Conservation (phyloP, 257 asterid genomes). For the Nicotiana attenuata region DNA sequence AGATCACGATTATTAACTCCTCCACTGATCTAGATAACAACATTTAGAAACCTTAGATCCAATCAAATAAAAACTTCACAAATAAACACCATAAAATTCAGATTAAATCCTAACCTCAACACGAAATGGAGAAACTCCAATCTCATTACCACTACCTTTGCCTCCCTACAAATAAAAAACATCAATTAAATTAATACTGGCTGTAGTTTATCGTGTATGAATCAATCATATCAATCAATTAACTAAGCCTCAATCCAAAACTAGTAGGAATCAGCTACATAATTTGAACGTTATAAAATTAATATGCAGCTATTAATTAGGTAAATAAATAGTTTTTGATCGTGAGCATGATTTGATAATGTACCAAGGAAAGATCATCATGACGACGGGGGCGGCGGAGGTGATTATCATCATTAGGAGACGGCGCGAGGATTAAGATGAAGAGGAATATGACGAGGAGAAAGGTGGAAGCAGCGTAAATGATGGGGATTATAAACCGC, state of each 20-base stretch:
- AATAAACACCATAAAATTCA: neutral
- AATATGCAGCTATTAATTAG: neutral
- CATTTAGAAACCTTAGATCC: conserved; percentile 31
- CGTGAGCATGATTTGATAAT: neutral
- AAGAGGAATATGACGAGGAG: conserved; percentile 50
- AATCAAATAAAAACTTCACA: conserved; percentile 31
- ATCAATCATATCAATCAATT: neutral
- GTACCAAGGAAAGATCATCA: conserved; percentile 17
- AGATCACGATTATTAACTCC: conserved; percentile 55
- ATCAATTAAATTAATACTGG: neutral
- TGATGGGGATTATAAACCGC: conserved; percentile 41
- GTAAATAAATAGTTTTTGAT: too few species aligned
- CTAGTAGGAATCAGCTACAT: neutral
- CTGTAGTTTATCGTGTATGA: neutral
- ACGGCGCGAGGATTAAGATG: conserved; percentile 67
- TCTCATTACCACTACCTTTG: conserved; percentile 27
- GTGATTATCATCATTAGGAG: conserved; percentile 50
- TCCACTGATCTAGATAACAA: conserved; percentile 18
- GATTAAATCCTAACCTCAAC: conserved; percentile 55
- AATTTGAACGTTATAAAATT: too few species aligned
- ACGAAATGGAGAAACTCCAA: conserved; percentile 24
- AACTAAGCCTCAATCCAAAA: neutral
- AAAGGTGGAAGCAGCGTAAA: conserved; percentile 46
- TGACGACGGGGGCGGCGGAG: conserved; percentile 35
- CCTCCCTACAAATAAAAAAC: conserved; percentile 25